Conservation (phyloP, 75 land plant genomes). For the Sequoiadendron giganteum region DNA sequence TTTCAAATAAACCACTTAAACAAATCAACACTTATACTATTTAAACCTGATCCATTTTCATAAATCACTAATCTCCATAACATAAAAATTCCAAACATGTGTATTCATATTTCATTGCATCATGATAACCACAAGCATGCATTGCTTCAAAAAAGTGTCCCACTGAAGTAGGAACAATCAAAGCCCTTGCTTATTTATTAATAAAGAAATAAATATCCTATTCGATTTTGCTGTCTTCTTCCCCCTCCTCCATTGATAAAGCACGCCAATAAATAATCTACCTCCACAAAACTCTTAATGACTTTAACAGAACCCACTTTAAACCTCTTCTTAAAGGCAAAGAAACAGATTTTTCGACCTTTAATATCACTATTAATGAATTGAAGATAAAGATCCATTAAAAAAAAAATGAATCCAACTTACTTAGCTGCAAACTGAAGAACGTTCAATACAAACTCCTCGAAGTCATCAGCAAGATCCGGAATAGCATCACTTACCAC, state of each 20-base stretch:
- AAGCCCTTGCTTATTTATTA: not conserved
- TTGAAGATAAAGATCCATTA: not conserved
- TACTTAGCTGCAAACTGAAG: conserved; percentile 68
- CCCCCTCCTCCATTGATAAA: not conserved
- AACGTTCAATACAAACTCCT: conserved; percentile 46
- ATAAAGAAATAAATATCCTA: not conserved
- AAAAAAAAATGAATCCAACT: conserved; percentile 14
- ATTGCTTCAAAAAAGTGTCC: not conserved
- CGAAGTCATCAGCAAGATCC: conserved; percentile 34
- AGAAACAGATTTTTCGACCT: not conserved
- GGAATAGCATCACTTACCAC: conserved; percentile 76
- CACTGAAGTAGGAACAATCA: not conserved
- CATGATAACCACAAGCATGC: not conserved
- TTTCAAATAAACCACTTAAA: too few species aligned
- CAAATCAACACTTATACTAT: too few species aligned
- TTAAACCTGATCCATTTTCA: too few species aligned
- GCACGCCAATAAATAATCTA: not conserved
- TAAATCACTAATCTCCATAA: too few species aligned
- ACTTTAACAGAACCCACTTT: not conserved
- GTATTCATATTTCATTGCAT: not conserved
- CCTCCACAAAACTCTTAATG: not conserved
- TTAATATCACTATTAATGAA: not conserved
- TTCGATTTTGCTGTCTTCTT: not conserved
- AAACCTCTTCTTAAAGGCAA: not conserved
- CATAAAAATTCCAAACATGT: not conserved